Conservation (phyloP, 768 basidiomycete species). For the Flagelloscypha sp. region DNA sequence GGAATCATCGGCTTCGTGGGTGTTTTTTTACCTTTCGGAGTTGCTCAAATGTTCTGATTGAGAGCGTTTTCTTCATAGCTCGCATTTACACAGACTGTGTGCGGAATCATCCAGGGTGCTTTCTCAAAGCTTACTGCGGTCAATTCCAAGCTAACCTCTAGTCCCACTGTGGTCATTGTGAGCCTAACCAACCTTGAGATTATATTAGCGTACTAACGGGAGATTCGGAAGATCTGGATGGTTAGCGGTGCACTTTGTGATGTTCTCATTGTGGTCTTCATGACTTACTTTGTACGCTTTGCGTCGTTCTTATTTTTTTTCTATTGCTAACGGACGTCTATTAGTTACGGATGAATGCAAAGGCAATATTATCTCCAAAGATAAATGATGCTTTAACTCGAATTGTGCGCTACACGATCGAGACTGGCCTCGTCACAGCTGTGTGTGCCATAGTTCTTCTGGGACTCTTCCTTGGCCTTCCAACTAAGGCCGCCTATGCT, state of each 20-base stretch:
- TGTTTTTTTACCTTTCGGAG: conserved; percentile 9
- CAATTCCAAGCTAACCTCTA: too few species aligned
- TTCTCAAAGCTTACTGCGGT: too few species aligned
- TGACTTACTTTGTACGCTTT: conserved; percentile 23
- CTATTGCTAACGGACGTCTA: background rate
- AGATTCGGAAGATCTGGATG: conserved; percentile 22
- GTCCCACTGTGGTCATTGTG: too few species aligned
- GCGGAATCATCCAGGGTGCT: conserved; percentile 6
- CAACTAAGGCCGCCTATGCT: too few species aligned
- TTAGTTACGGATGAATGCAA: conserved; percentile 15
- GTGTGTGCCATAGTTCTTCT: conserved; percentile 18
- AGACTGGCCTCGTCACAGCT: conserved; percentile 28
- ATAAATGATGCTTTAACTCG: too few species aligned
- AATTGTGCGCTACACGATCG: conserved; percentile 27
- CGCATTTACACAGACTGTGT: conserved; percentile 5
- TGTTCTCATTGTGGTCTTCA: conserved; percentile 20
- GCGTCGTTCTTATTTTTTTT: background rate
- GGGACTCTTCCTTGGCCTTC: conserved; percentile 18
- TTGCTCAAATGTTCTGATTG: too few species aligned
- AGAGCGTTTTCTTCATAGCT: conserved; percentile 7
- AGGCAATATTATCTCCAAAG: conserved; percentile 20
- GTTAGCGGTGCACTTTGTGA: conserved; percentile 25
- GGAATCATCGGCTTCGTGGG: conserved; percentile 17
- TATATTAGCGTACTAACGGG: background rate
- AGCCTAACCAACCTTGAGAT: too few species aligned